Conservation (phyloP, 176 grass and related monocot species). For the Themeda triandra region DNA sequence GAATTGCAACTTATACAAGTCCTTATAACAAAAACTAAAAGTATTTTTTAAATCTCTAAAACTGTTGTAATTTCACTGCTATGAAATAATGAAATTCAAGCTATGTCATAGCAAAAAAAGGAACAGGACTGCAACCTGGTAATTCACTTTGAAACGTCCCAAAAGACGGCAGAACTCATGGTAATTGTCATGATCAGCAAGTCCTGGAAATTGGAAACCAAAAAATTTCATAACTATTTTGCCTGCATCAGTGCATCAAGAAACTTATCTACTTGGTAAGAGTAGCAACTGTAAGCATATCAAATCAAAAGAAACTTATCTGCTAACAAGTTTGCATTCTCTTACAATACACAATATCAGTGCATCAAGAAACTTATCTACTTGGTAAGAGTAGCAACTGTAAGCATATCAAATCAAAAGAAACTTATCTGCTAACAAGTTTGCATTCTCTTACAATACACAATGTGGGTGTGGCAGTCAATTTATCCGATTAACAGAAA, state of each 20-base stretch:
- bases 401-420: slow-evolving; percentile 12
- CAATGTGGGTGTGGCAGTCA: not conserved
- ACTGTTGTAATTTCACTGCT: not conserved
- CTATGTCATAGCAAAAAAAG: not conserved
- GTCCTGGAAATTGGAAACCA: slow-evolving; percentile 49
- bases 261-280: slow-evolving; percentile 13
- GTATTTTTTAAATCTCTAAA: not conserved
- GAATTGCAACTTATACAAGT: slow-evolving; percentile 4
- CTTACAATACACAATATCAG: not conserved
- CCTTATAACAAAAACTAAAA: not conserved
- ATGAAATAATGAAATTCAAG: not conserved
- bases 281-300: not conserved
- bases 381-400: not conserved
- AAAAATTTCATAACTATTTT: slow-evolving; percentile 25
- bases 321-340: slow-evolving; percentile 14
- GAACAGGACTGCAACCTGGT: slow-evolving; percentile 51
- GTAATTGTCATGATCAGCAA: slow-evolving; percentile 99
- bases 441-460: slow-evolving; percentile 14
- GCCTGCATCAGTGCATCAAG: not conserved
- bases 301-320: not conserved
- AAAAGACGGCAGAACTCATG: slow-evolving; percentile 96
- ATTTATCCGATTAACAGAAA: not conserved
- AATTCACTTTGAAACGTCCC: slow-evolving; percentile 98
- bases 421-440: not conserved
- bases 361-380: not conserved